Conservation (phyloP, 768 basidiomycete genomes). For the Amanita thiersii region DNA sequence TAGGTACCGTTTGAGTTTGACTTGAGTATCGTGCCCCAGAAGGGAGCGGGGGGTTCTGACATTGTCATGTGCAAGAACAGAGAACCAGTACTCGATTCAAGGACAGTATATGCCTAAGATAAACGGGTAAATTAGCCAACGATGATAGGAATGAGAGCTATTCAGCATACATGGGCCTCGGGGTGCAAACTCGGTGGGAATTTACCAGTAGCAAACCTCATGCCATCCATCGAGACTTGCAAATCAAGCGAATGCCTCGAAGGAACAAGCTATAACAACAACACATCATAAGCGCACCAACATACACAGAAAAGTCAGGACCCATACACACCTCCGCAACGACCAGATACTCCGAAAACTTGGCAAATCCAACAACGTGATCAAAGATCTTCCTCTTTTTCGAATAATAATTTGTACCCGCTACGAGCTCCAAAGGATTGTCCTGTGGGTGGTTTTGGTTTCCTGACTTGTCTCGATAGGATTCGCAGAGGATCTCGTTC, state of each 20-base stretch:
- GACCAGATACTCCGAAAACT: slow-evolving; percentile 93
- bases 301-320: neutral
- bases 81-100: slow-evolving; percentile 89
- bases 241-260: slow-evolving; percentile 59
- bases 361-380: slow-evolving; percentile 88
- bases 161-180: slow-evolving; percentile 66
- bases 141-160: neutral
- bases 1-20: slow-evolving; percentile 99
- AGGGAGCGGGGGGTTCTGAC: slow-evolving; percentile 62
- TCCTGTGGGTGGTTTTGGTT: slow-evolving; percentile 53
- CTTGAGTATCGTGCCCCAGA: slow-evolving; percentile 89
- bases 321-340: slow-evolving; percentile 76
- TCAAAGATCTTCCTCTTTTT: slow-evolving; percentile 76
- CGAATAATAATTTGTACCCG: slow-evolving; percentile 65
- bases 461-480: slow-evolving; percentile 74
- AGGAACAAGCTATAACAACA: slow-evolving; percentile 35
- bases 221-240: slow-evolving; percentile 89
- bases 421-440: slow-evolving; percentile 74
- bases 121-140: neutral
- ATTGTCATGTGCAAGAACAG: slow-evolving; percentile 97
- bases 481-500: slow-evolving; percentile 89
- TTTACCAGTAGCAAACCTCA: slow-evolving; percentile 72
- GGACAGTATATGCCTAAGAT: slow-evolving; percentile 77
- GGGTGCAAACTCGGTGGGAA: slow-evolving; percentile 92
- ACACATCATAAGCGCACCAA: slow-evolving; percentile 5